Evolutionary conservation across 2,329 filamentous ascomycete species (phyloP).

Genomic region (Fusarium scirpi): DNA sequence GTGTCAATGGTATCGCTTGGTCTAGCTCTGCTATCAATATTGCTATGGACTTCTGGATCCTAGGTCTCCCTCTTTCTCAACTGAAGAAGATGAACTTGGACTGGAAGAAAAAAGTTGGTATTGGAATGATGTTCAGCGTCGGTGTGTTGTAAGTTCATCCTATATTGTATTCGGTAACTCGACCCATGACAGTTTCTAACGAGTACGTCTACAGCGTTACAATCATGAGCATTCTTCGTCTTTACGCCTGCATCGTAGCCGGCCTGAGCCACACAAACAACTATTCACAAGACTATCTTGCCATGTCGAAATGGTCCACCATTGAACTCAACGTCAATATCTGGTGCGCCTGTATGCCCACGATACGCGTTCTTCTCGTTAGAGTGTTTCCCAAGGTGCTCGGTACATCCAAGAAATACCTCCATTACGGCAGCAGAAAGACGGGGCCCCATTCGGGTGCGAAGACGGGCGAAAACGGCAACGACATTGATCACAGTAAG

Average conservation of each 20-base stretch:
- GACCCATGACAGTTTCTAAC: rapidly evolving
- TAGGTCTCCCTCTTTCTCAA: slow-evolving; percentile 63
- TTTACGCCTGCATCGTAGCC: background rate
- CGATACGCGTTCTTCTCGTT: background rate
- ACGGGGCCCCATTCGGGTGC: background rate
- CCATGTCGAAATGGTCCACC: slow-evolving; percentile 4
- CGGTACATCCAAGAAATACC: background rate
- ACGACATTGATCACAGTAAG: too few species aligned
- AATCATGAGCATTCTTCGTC: background rate
- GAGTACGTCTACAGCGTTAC: background rate
- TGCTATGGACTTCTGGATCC: slow-evolving; percentile 62
- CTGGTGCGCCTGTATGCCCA: background rate
- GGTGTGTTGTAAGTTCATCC: slow-evolving; percentile 57
- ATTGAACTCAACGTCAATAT: background rate
- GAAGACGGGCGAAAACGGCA: too few species aligned
- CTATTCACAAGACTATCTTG: background rate
- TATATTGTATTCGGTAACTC: rapidly evolving
- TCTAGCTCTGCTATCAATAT: slow-evolving; percentile 66
- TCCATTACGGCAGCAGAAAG: background rate
- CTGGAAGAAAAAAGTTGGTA: slow-evolving; percentile 61
- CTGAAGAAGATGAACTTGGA: slow-evolving; percentile 57
- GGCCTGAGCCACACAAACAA: background rate
- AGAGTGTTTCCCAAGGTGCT: background rate
- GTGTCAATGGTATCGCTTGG: slow-evolving; percentile 63
- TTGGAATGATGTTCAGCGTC: slow-evolving; percentile 63